Evolutionary conservation across 1,284 basidiomycete genomes (phyloP).

Genomic region (Microbotryum saponariae): DNA sequence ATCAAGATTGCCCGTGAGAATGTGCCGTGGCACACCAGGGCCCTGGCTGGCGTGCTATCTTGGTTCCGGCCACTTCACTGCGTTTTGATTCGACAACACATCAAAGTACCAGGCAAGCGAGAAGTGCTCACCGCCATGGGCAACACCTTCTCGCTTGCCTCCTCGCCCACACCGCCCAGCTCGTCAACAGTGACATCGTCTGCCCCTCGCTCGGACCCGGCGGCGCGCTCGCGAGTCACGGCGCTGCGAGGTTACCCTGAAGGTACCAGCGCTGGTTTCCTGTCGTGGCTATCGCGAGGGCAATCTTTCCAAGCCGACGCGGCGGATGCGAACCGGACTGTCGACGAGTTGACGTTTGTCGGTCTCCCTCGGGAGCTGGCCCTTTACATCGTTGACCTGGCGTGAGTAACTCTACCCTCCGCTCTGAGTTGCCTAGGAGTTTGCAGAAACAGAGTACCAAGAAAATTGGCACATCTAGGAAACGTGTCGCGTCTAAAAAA

Average conservation of each 20-base stretch:
- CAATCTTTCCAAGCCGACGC: not conserved
- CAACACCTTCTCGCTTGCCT: not conserved
- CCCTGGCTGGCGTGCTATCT: too few relatives aligned
- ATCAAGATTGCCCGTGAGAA: too few relatives aligned
- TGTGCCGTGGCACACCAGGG: too few relatives aligned
- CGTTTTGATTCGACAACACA: too few relatives aligned
- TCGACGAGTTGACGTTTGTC: not conserved
- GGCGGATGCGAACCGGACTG: not conserved
- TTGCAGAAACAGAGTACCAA: too few relatives aligned
- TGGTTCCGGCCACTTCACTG: too few relatives aligned
- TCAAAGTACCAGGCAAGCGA: too few relatives aligned
- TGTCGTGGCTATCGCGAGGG: not conserved
- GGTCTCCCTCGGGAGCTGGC: constrained; percentile 14
- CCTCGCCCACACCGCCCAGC: not conserved
- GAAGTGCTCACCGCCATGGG: not conserved
- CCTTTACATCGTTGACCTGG: constrained; percentile 6
- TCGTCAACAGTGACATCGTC: not conserved
- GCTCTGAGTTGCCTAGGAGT: too few relatives aligned
- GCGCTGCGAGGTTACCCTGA: not conserved
- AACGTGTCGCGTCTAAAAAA: too few relatives aligned
- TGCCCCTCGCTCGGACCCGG: not conserved
- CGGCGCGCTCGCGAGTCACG: not conserved
- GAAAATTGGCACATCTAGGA: too few relatives aligned
- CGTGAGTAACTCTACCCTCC: constrained; percentile 5
- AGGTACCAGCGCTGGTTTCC: not conserved